Conservation (phyloP, 805 yeast genomes). For the Metschnikowia gelsemii region DNA sequence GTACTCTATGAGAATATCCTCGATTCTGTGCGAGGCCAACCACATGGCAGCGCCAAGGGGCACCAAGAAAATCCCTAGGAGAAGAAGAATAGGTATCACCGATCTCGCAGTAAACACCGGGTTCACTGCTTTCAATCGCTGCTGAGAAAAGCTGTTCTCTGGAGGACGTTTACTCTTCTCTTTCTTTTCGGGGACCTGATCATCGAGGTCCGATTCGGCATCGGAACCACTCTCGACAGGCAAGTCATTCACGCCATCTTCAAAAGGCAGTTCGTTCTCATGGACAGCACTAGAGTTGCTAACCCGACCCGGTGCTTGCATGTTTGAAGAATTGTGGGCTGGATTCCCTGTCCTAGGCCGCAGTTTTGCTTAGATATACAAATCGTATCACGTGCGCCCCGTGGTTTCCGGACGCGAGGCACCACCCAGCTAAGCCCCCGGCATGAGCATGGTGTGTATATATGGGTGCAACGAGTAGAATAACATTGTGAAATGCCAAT, state of each 20-base stretch:
- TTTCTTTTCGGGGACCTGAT: constrained; percentile 38
- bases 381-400: constrained; percentile 5
- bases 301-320: constrained; percentile 6
- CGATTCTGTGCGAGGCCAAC: constrained; percentile 40
- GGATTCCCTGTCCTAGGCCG: too few relatives aligned
- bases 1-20: constrained; percentile 43
- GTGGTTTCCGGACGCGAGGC: background rate
- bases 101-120: constrained; percentile 43
- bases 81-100: constrained; percentile 41
- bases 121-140: constrained; percentile 51
- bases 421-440: too few relatives aligned
- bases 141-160: constrained; percentile 58
- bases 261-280: constrained; percentile 17
- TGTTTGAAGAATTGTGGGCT: background rate
- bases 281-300: background rate
- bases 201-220: constrained; percentile 39
- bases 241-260: constrained; percentile 11
- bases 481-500: too few relatives aligned
- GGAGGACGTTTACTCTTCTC: constrained; percentile 63
- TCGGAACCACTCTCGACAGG: constrained; percentile 15
- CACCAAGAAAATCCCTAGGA: constrained; percentile 39
- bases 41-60: constrained; percentile 50
- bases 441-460: too few relatives aligned
- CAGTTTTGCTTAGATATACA: too few relatives aligned
- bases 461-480: too few relatives aligned